Conservation (phyloP, 2,329 filamentous ascomycete genomes). For the Exophiala oligosperma region DNA sequence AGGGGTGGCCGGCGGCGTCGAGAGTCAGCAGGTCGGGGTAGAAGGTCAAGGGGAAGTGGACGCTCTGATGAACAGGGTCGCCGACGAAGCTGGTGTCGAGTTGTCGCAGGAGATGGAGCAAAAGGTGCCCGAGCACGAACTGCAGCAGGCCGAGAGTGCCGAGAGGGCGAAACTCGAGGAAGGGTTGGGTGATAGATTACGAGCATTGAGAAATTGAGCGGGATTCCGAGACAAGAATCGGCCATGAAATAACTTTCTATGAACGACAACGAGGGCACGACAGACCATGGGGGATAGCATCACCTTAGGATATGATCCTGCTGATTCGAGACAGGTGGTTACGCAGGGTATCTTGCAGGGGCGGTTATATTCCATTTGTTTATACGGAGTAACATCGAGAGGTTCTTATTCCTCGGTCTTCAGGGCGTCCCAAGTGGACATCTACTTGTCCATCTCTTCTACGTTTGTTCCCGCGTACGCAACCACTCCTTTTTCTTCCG, state of each 20-base stretch:
- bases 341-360: too few relatives aligned
- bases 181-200: constrained; percentile 34
- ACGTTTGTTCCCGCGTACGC: too few relatives aligned
- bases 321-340: too few relatives aligned
- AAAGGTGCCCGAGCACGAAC: constrained; percentile 25
- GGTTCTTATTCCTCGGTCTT: too few relatives aligned
- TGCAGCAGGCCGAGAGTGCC: constrained; percentile 20
- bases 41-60: constrained; percentile 84
- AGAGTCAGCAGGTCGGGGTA: constrained; percentile 31
- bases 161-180: constrained; percentile 33
- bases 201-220: constrained; percentile 35
- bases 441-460: too few relatives aligned
- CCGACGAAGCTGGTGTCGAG: constrained; percentile 84
- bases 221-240: neutral
- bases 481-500: neutral
- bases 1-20: constrained; percentile 66
- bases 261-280: neutral
- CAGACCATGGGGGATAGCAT: too few relatives aligned
- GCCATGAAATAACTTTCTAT: neutral
- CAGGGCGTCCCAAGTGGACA: too few relatives aligned
- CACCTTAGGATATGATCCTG: too few relatives aligned
- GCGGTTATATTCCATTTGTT: too few relatives aligned
- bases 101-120: constrained; percentile 68
- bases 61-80: constrained; percentile 78
- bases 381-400: too few relatives aligned